phyloP scores from a whole-genome alignment of 2,329 filamentous ascomycete genomes.

The Neopestalotiopsis clavispora region DNA sequence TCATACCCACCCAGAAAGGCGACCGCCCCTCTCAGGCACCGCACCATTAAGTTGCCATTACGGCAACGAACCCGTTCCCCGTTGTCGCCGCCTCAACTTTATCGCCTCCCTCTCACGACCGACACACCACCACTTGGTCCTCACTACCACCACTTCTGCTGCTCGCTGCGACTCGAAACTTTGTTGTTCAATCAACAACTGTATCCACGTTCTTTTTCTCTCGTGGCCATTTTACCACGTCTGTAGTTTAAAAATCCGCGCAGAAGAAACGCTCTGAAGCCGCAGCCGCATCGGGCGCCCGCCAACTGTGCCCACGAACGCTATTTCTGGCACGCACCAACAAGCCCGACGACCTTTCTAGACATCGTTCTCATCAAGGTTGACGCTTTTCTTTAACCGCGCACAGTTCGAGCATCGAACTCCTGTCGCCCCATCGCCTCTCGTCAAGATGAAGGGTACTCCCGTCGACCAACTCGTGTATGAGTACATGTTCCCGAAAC shows the following conservation, averaged over 20 bases:
- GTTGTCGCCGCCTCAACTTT: background rate
- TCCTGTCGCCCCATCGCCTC: background rate
- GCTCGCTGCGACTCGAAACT: background rate
- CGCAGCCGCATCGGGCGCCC: background rate
- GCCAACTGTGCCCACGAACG: background rate
- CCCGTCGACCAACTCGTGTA: conserved; percentile 76
- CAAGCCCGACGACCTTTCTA: too few relatives aligned
- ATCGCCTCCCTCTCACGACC: background rate
- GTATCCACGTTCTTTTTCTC: background rate
- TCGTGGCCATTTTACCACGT: background rate
- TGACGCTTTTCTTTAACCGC: background rate
- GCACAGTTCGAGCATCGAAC: background rate
- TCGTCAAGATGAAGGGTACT: conserved; percentile 69
- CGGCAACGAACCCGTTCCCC: background rate
- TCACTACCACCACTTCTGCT: background rate
- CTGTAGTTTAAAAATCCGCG: background rate
- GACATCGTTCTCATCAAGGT: background rate
- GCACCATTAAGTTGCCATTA: background rate
- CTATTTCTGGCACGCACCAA: too few relatives aligned
- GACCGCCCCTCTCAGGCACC: background rate
- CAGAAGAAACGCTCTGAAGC: background rate
- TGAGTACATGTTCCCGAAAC: conserved; percentile 73
- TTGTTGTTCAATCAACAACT: background rate
- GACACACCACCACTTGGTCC: background rate
- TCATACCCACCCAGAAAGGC: background rate